These are phyloP conservation scores for Penicillium sp. DNA, from an alignment of 2,329 filamentous ascomycete species.

Conservation along the genomic window DNA sequence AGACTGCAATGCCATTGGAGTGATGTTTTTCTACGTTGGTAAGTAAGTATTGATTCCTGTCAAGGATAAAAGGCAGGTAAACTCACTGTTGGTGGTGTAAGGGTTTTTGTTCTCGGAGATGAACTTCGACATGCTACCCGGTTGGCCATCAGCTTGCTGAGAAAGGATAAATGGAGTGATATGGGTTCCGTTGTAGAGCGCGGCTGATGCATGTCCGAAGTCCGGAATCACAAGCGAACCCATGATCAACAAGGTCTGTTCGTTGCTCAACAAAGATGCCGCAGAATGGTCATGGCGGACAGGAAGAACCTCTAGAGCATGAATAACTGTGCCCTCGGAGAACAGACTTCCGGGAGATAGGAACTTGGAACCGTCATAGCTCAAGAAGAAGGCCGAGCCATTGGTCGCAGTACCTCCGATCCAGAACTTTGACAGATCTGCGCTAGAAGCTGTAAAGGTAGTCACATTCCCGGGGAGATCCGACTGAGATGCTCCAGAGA, in stretches of 20 bases:
- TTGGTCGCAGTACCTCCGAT: conserved; percentile 68
- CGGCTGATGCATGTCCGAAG: conserved; percentile 81
- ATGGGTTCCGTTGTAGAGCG: conserved; percentile 77
- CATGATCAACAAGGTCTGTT: conserved; percentile 77
- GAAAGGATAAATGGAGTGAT: conserved; percentile 80
- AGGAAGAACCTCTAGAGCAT: conserved; percentile 76
- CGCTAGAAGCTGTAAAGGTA: conserved; percentile 70
- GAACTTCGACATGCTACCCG: conserved; percentile 74
- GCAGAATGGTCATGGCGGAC: conserved; percentile 65
- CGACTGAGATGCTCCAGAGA: conserved; percentile 50
- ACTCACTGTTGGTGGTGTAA: conserved; percentile 64
- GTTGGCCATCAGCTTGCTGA: conserved; percentile 59
- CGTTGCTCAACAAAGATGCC: conserved; percentile 61
- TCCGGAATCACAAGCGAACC: conserved; percentile 72
- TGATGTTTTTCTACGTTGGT: conserved; percentile 31
- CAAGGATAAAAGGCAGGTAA: conserved; percentile 5
- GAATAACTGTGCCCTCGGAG: conserved; percentile 64
- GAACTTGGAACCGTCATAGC: conserved; percentile 74
- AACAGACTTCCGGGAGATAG: conserved; percentile 62
- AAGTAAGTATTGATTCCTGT: conserved; percentile 11
- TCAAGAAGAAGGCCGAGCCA: conserved; percentile 73
- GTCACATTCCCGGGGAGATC: conserved; percentile 75
- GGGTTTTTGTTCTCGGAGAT: conserved; percentile 80
- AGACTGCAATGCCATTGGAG: conserved; percentile 45
- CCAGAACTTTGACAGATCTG: conserved; percentile 74